Base-by-base conservation (phyloP, 2,329 filamentous ascomycete species). In the Calonectria ilicicola region DNA sequence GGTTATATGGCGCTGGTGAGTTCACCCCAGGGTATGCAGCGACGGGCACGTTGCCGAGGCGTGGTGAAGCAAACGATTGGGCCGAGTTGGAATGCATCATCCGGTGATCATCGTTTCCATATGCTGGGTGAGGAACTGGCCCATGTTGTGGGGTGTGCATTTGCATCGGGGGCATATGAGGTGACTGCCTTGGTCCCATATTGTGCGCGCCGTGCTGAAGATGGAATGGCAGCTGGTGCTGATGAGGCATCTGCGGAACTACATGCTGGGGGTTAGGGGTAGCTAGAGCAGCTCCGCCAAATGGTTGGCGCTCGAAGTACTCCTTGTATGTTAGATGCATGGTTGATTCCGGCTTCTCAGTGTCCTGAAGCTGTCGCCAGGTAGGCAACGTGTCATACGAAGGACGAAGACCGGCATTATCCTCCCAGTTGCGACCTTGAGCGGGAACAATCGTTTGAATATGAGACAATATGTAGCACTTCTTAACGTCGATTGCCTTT, bases 11-110 rank as follows among this genome's bases (percentile, higher is more conserved):
- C 77, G 90, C 90, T 74, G 92, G 92, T 23, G 92, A 92, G 66
- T 90, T 90, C 86, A 94, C 92, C 15, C 91, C 89, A 90, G 69
- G 69, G 77, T 95, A 96, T 3, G 90, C 90, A 82, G 90, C 90
- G 82, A 95, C 91, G 35, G 92, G 91, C 19, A 91, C 89, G 75
- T 92, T 93, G 65, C 91, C 90, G 77, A 95, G 90, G 64, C 95
- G 92, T 62, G 96, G 95, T 19, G 96, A 98, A 10, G 94, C 93
- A 82, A 95, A 97, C 3, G 95, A 95, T 79, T 96, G 95, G 4
- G 92, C 92, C 27, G 94, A 95, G 76, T 93, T 95, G 8, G 93
- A 94, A 70, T 94, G 94, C 85, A 97, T 94, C 94, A 98, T 98
- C 65, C 95, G 91, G 80, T 96, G 94, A 71, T 95, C 94, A 77